Evolutionary conservation across 352 stramenopile genomes (phyloP), one percentile per base, ranked within the genome.

Genomic region (Globisporangium spiculum): DNA sequence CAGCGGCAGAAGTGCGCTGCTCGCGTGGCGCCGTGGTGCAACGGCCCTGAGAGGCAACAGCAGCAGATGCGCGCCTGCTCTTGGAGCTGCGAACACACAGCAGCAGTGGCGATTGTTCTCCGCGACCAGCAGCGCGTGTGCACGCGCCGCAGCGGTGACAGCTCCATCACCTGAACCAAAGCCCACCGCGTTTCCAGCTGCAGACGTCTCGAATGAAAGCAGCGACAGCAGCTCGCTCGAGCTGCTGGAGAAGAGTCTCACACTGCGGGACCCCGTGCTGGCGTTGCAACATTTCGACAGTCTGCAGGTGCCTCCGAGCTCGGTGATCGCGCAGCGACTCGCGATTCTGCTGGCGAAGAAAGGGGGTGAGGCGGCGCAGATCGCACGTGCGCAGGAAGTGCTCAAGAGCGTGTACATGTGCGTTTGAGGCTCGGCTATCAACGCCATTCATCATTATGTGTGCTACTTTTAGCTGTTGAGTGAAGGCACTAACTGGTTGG

Each of bases 271-370:
- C 55, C 73, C 77, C 0, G 67, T 71, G 9, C 64, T 74, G 32
- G 84, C 84, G 18, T 71, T 92, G 18, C 72, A 67, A 36, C 74
- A 77, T 34, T 89, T 90, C 55, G 74, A 92, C 65, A 72, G 61
- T 41, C 65, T 92, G 46, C 30, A 78, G 63, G 73, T 5, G 4
- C 65, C 63, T n/a, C 77, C 73, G 60, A 75, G 60, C 57, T 63
- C 69, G 6, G 24, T 73, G 32, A 64, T 86, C 6, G 72, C 80
- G 61, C 82, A 91, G 72, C 81, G 77, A 44, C 71, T 92, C n/a
- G 82, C 81, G 56, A 75, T 92, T 60, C 68, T 91, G 16, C 68
- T 92, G 4, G 80, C 82, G 20, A 91, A 89, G 60, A 78, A 78
- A 30, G 77, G 71, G 52, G 68, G 30, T 58, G 75, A 4, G 68